Base-by-base conservation (phyloP, 1,139 yeast genomes). In the Scheffersomyces illinoinensis region DNA sequence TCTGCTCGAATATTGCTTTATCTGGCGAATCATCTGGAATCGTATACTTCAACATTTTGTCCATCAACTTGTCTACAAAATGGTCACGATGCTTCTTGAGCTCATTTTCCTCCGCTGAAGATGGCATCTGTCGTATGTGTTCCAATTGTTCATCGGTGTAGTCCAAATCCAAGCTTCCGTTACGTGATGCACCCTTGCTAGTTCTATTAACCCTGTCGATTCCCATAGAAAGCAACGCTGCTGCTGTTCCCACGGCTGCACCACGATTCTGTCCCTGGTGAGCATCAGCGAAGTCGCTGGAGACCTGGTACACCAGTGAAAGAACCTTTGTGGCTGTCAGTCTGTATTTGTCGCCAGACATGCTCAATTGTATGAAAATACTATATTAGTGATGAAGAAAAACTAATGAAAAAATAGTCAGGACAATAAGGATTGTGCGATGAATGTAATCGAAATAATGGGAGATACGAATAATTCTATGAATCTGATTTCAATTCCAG, bases 21-120 rank as follows among this genome's bases (percentile, higher is more conserved):
- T 82, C 87, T 3, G 83, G 81, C 4, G 80, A 65, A 43, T 79
- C 82, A 33, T 74, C 77, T 1, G 88, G 84, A 20, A 86, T 72
- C 1, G 84, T 76, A 61, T 81, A 81, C 19, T 76, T 72, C 33
- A 88, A 70, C 58, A 87, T 67, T 61, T 79, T 80, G 62, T 86
- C 89, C 60, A 88, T 74, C 58, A 88, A 73, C 52, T 80, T 74
- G 67, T 88, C 93, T 58, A 86, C 76, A 66, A 88, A 88, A 66
- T 87, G 90, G 43, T 72, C 24, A 72, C 55, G 71, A 48, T 17
- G 59, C 49, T 52, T 59, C 57, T 47, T 52, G 57, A 43, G 53
- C 61, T 64, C 55, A 43, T 59, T 57, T 47, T 68, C 74, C 33
- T 68, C 73, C 0, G 75, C 75, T n/a, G 74, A 69, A 56, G 62